Evolutionary conservation across 305 asterid genomes (phyloP).

Genomic region (Fraxinus albicans): DNA sequence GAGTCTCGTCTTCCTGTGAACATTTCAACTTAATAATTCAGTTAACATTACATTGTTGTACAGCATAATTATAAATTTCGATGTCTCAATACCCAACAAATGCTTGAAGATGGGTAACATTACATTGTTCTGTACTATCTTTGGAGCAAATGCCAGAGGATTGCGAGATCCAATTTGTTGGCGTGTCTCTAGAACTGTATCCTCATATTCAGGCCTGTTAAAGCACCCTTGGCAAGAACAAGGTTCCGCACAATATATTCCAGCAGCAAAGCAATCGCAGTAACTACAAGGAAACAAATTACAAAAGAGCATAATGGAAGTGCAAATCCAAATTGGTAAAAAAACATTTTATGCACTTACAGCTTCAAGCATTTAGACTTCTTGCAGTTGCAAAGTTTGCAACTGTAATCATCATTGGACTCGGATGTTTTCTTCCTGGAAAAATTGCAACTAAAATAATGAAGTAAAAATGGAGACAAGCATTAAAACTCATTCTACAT

Average conservation of each 20-base stretch:
- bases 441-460: slow-evolving; percentile 19
- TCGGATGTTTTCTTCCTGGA: slow-evolving; percentile 52
- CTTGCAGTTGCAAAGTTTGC: slow-evolving; percentile 80
- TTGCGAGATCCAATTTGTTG: slow-evolving; percentile 61
- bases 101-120: slow-evolving; percentile 36
- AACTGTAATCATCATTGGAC: slow-evolving; percentile 43
- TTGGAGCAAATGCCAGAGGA: slow-evolving; percentile 78
- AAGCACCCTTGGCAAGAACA: slow-evolving; percentile 77
- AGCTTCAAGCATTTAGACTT: slow-evolving; percentile 78
- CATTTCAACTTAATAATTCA: slow-evolving; percentile 9
- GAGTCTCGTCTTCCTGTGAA: slow-evolving; percentile 49
- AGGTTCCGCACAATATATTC: slow-evolving; percentile 61
- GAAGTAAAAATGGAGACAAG: neutral
- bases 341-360: slow-evolving; percentile 42
- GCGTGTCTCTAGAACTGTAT: slow-evolving; percentile 54
- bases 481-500: neutral
- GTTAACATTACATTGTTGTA: slow-evolving; percentile 7
- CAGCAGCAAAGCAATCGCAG: slow-evolving; percentile 87
- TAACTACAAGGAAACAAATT: slow-evolving; percentile 50
- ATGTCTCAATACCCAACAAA: slow-evolving; percentile 36
- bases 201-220: slow-evolving; percentile 64
- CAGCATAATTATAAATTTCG: slow-evolving; percentile 11
- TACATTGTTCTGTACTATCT: slow-evolving; percentile 37
- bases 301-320: slow-evolving; percentile 6
- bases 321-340: slow-evolving; percentile 13